Evolutionary conservation across 2,329 filamentous ascomycete genomes (phyloP).

Genomic region (Phialemonium atrogriseum): DNA sequence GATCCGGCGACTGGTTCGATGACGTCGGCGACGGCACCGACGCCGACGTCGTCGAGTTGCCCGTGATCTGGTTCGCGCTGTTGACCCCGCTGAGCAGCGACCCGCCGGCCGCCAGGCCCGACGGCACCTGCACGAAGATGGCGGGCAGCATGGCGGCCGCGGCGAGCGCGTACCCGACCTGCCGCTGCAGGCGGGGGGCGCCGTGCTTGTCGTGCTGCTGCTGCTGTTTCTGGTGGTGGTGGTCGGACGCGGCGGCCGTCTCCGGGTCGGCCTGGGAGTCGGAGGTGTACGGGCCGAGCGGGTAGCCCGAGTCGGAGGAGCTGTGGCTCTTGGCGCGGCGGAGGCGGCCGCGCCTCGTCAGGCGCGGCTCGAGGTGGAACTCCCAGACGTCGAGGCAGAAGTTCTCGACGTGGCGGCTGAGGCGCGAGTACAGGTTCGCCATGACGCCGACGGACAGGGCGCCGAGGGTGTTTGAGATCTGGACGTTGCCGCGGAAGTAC

Average conservation of each 20-base stretch:
- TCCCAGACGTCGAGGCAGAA: conserved; percentile 46
- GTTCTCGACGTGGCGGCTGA: conserved; percentile 52
- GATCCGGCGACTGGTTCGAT: conserved; percentile 9
- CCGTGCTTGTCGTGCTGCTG: conserved; percentile 12
- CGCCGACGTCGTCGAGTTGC: conserved; percentile 26
- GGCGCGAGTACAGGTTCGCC: conserved; percentile 69
- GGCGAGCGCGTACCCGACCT: conserved; percentile 62
- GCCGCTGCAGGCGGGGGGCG: conserved; percentile 21
- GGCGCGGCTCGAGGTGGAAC: conserved; percentile 31
- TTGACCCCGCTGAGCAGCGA: conserved; percentile 50
- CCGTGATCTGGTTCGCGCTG: conserved; percentile 45
- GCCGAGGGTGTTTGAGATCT: conserved; percentile 70
- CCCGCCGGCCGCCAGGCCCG: conserved; percentile 51
- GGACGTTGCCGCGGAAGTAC: conserved; percentile 60
- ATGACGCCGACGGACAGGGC: conserved; percentile 69
- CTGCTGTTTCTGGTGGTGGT: neutral
- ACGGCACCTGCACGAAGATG: conserved; percentile 67
- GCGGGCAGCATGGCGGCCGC: conserved; percentile 80
- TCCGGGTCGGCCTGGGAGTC: conserved; percentile 8
- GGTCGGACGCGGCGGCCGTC: conserved; percentile 9
- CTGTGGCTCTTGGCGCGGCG: no score
- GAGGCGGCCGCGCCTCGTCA: conserved; percentile 21
- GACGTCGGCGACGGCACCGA: conserved; percentile 11
- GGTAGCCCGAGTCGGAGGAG: conserved; percentile 10
- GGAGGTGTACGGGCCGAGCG: conserved; percentile 4